These are phyloP conservation scores for Talaromyces borbonicus DNA, from an alignment of 495 filamentous ascomycete species.

Conservation along the genomic window DNA sequence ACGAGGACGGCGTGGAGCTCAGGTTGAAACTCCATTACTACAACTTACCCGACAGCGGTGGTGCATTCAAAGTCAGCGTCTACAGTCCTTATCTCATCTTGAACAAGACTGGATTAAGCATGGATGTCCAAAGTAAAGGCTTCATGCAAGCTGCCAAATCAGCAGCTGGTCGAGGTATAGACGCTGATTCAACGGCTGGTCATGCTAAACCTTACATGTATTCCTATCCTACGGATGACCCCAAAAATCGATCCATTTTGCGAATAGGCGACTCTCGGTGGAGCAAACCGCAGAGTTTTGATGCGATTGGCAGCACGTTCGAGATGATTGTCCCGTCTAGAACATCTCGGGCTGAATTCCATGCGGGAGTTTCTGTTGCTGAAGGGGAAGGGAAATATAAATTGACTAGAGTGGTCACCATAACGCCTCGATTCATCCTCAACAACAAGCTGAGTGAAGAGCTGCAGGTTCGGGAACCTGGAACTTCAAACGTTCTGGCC, in stretches of 20 bases:
- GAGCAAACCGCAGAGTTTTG: constrained; percentile 96
- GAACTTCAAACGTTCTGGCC: constrained; percentile 69
- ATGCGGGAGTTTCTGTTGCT: constrained; percentile 77
- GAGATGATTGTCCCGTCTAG: constrained; percentile 72
- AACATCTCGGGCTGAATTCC: constrained; percentile 66
- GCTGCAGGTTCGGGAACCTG: constrained; percentile 79
- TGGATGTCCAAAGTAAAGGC: constrained; percentile 81
- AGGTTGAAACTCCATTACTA: constrained; percentile 85
- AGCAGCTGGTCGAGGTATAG: constrained; percentile 65
- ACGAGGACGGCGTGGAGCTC: constrained; percentile 67
- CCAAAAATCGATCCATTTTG: constrained; percentile 76
- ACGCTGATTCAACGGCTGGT: constrained; percentile 40
- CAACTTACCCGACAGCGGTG: constrained; percentile 85
- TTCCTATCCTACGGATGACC: constrained; percentile 77
- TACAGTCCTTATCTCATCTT: constrained; percentile 89
- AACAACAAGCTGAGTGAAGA: constrained; percentile 88
- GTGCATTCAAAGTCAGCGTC: constrained; percentile 89
- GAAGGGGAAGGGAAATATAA: constrained; percentile 97
- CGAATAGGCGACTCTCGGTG: constrained; percentile 82
- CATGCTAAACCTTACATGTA: constrained; percentile 90
- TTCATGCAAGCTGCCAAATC: constrained; percentile 73
- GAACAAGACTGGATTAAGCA: constrained; percentile 86
- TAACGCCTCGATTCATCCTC: constrained; percentile 88
- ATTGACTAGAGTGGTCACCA: constrained; percentile 83
- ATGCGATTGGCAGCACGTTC: constrained; percentile 89